Base-by-base conservation (phyloP, 805 yeast species). In the Yarrowia sp. region DNA sequence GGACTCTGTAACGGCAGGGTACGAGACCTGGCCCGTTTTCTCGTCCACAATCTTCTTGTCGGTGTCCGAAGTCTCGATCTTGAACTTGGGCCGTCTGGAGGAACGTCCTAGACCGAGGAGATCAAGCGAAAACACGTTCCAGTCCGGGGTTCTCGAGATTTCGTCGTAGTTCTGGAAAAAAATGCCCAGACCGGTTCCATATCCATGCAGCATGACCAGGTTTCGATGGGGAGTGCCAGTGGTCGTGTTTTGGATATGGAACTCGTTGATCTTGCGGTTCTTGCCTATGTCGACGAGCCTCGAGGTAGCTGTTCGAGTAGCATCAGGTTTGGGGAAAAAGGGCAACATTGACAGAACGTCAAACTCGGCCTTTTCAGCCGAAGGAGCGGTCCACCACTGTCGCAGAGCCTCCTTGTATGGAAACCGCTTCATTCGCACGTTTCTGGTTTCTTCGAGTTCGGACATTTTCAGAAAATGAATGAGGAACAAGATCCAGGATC, bases 31-130 rank as follows among this genome's bases (percentile, higher is more conserved):
- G 36, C 68, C 68, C 8, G 67, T 48, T 14, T 48, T 40, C 10
- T 67, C 70, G 58, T 71, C 70, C 2, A 36, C 43, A 15, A 63
- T 14, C 53, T 82, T 76, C 8, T 77, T 79, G 22, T 77, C 63
- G 9, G 72, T 46, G 58, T 71, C 76, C 48, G 72, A 70, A 42
- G 80, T 72, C 53, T 69, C 52, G 59, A 76, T 71, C 14, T 59
- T 45, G 75, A 90, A 91, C 59, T 82, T 80, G 0, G 96, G 96
- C 1, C 74, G 56, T 72, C 98, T 83, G 1, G 97, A 86, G 0
- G 97, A 90, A 69, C 91, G 87, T 0, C 98, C 99, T 78, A 90
- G 94, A 0, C 99, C 99, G 2, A 92, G 83, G 68, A 93, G 79
- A 75, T 94, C 99, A 2, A 94, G 84, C 0, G 97, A 90, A 79